Evolutionary conservation across 1,139 yeast genomes (phyloP), one percentile per base, ranked within the genome.

Genomic region (Kazachstania sp.): DNA sequence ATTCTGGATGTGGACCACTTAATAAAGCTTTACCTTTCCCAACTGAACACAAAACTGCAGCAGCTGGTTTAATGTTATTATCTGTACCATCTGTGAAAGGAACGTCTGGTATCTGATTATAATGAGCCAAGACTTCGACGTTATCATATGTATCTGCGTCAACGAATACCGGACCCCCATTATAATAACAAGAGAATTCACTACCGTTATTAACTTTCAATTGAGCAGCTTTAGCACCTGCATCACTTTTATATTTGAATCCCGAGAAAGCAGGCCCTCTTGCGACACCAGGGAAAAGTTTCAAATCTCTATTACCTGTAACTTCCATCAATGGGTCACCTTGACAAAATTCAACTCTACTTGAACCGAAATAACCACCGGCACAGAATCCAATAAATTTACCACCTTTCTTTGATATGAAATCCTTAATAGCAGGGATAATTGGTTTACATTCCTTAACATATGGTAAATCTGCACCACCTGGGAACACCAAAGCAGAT

Each of bases 401-500:
- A 1, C 98, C 99, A 19, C 98, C 98, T 46, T 72, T 71, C 34
- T 78, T 71, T 9, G 61, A 54, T 2, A 92, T 88, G 64, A 72
- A 90, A 44, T 78, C 78, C 30, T 69, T 65, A 49, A 92, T 86
- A 8, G 65, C 68, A 1, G 96, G 95, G 56, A 84, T 79, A 48
- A 90, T 71, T 1, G 73, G 71, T 40, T 73, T 70, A 60, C 96
- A 86, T 12, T 72, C 64, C 40, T 55, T 57, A 7, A 58, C 60
- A 60, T 77, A 83, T 0, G 97, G 97, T 45, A 88, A 68, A 64
- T 92, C 98, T 1, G 97, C 97, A 3, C 98, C 98, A 2, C 98
- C 98, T 0, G 98, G 99, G 28, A 94, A 67, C 3, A 90, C 95
- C 45, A 92, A 63, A 54, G 86, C 70, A 0, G 95, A 72, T 0